A percentile compares a stretch with the other conserved stretches of the same genome.
Conservation (phyloP, 1,284 basidiomycete species). For the Psilocybe mexicana region DNA sequence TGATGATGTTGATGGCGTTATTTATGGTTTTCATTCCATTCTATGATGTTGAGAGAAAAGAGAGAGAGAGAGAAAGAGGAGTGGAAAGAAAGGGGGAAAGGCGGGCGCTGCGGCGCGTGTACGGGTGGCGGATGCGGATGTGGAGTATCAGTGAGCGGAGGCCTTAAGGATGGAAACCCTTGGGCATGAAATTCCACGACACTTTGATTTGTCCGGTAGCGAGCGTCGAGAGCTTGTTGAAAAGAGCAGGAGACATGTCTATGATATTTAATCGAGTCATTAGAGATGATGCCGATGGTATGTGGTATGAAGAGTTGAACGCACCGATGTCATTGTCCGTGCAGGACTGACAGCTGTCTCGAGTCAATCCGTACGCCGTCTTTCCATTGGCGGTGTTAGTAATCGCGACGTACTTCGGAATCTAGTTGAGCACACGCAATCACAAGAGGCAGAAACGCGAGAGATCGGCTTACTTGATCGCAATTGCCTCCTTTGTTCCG, state of each 20-base stretch:
- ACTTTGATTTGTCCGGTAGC: conserved; percentile 45
- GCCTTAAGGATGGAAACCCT: conserved; percentile 40
- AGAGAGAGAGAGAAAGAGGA: not conserved
- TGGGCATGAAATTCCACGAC: conserved; percentile 50
- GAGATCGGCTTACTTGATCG: conserved; percentile 38
- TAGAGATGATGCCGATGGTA: not conserved
- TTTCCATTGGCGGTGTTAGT: conserved; percentile 45
- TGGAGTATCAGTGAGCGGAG: not conserved
- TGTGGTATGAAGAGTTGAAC: conserved; percentile 15
- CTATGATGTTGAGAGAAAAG: not conserved
- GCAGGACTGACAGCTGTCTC: conserved; percentile 51
- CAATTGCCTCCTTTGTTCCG: conserved; percentile 44
- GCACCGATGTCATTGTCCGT: conserved; percentile 46
- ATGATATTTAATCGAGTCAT: not conserved
- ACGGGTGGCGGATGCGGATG: not conserved
- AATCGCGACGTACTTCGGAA: conserved; percentile 47
- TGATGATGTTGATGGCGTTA: not conserved
- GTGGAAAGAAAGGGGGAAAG: not conserved
- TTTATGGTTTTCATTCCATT: not conserved
- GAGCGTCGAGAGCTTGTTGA: conserved; percentile 43
- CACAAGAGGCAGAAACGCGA: not conserved
- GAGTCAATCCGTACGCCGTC: conserved; percentile 40
- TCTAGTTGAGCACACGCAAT: not conserved
- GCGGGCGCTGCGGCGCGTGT: not conserved
- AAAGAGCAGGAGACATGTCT: conserved; percentile 60